These are phyloP conservation scores for Echria macrotheca DNA, from an alignment of 495 filamentous ascomycete genomes.

Conservation along the genomic window DNA sequence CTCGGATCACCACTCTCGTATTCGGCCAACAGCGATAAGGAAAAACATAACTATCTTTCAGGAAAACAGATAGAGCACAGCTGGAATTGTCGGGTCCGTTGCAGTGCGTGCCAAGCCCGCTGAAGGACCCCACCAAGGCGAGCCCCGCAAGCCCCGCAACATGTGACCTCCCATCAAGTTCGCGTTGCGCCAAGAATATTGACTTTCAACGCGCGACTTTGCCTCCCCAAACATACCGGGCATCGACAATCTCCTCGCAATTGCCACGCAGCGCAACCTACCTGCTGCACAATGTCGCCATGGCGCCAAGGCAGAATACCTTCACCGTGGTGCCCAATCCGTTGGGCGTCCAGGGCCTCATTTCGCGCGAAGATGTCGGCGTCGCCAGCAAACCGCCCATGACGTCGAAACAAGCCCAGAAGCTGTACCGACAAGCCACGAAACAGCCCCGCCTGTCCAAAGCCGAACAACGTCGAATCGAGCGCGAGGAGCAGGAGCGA, in stretches of 20 bases:
- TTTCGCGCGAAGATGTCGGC: slow-evolving; percentile 10
- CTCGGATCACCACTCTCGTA: too few species aligned
- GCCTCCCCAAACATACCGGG: background rate
- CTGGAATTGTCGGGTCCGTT: too few species aligned
- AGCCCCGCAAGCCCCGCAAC: background rate
- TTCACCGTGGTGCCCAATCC: slow-evolving; percentile 24
- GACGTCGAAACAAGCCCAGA: slow-evolving; percentile 42
- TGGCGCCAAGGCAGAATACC: slow-evolving; percentile 20
- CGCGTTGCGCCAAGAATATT: background rate
- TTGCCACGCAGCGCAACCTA: background rate
- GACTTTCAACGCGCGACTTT: background rate
- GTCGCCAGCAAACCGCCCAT: slow-evolving; percentile 27
- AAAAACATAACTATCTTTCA: too few species aligned
- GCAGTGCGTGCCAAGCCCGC: too few species aligned
- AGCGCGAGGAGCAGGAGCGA: slow-evolving; percentile 40
- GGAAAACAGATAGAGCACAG: too few species aligned
- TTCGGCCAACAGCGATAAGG: too few species aligned
- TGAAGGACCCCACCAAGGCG: background rate
- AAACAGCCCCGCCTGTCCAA: slow-evolving; percentile 33
- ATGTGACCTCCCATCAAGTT: slow-evolving; percentile 9
- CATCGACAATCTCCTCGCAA: background rate
- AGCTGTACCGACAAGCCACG: slow-evolving; percentile 30
- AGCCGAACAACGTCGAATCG: slow-evolving; percentile 35
- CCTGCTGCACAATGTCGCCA: slow-evolving; percentile 9
- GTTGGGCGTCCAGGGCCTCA: slow-evolving; percentile 19